These are phyloP conservation scores for Theileria annulata DNA, from an alignment of 169 alveolate species.

Conservation along the genomic window DNA sequence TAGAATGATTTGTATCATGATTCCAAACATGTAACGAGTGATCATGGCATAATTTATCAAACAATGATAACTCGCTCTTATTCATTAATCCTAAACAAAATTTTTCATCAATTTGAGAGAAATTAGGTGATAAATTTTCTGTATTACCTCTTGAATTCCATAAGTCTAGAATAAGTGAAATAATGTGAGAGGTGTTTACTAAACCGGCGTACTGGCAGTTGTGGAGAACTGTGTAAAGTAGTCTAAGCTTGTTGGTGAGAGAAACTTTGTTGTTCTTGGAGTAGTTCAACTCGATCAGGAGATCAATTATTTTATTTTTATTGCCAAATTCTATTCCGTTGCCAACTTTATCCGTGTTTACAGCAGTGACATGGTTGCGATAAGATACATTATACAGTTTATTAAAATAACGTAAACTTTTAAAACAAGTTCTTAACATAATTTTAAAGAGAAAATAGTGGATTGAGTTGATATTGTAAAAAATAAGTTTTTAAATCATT, in stretches of 20 bases:
- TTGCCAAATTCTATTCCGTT: not conserved
- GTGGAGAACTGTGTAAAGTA: conserved; percentile 18
- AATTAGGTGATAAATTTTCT: not conserved
- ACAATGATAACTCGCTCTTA: conserved; percentile 24
- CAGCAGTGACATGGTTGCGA: not conserved
- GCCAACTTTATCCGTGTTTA: not conserved
- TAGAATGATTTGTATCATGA: not conserved
- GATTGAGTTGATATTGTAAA: too few relatives aligned
- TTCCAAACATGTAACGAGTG: not conserved
- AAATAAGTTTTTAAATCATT: too few relatives aligned
- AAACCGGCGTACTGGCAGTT: conserved; percentile 6
- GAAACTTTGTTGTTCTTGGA: not conserved
- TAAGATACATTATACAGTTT: not conserved
- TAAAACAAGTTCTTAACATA: too few relatives aligned
- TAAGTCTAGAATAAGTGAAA: conserved; percentile 20
- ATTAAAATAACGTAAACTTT: too few relatives aligned
- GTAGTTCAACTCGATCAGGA: not conserved
- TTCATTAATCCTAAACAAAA: conserved; percentile 21
- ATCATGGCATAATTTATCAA: conserved; percentile 37
- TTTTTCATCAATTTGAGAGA: not conserved
- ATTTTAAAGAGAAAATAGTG: too few relatives aligned
- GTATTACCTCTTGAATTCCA: conserved; percentile 40
- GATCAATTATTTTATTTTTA: not conserved
- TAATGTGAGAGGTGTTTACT: not conserved
- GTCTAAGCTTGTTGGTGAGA: conserved; percentile 21